These are phyloP conservation scores for Actinidia chinensis DNA, from an alignment of 179 eudicot genomes.

Conservation along the genomic window DNA sequence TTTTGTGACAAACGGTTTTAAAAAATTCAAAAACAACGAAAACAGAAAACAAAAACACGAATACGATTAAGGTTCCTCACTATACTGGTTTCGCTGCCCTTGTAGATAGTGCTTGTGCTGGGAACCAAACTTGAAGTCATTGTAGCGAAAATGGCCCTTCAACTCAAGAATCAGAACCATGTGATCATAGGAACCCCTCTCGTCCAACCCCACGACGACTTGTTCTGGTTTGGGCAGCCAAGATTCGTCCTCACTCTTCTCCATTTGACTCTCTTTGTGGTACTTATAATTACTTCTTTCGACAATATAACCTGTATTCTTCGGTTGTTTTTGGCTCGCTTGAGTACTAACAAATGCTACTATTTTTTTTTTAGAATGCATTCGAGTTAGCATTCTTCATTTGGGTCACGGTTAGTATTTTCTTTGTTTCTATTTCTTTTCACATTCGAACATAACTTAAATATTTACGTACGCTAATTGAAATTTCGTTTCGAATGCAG, in stretches of 20 bases:
- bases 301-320: background rate
- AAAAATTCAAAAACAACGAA: too few species aligned
- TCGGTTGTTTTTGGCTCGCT: background rate
- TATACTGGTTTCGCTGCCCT: background rate
- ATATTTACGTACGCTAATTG: background rate
- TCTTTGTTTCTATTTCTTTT: background rate
- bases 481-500: conserved; percentile 2
- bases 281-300: background rate
- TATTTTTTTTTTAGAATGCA: conserved; percentile 22
- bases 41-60: too few species aligned
- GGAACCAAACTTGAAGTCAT: conserved; percentile 32
- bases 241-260: conserved; percentile 25
- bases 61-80: too few species aligned
- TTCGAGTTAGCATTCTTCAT: conserved; percentile 32
- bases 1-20: too few species aligned
- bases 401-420: conserved; percentile 25
- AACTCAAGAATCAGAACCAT: conserved; percentile 21
- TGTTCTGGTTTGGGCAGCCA: conserved; percentile 28
- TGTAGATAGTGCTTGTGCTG: conserved; percentile 24
- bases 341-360: background rate
- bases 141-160: conserved; percentile 27
- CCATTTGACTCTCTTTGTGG: conserved; percentile 27
- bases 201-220: conserved; percentile 26
- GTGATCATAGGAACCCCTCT: conserved; percentile 26
- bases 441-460: background rate